phyloP scores from a whole-genome alignment of 805 yeast genomes.

The Starmerella gropengiesseri region DNA sequence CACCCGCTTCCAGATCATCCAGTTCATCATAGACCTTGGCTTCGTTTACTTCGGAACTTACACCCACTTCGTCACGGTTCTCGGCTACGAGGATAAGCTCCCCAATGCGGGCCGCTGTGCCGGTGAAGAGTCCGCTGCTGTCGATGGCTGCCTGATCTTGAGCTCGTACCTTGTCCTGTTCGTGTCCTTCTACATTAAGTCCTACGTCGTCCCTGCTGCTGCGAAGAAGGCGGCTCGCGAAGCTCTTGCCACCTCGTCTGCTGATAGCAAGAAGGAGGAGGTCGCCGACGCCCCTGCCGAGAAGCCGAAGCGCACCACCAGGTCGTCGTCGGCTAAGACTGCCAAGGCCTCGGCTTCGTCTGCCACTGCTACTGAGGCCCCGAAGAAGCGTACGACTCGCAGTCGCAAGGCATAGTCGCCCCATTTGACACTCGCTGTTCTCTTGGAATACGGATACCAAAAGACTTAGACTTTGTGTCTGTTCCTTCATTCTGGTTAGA shows the following conservation, averaged over 20 bases:
- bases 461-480: not conserved
- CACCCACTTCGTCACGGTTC: constrained; percentile 70
- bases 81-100: constrained; percentile 42
- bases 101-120: constrained; percentile 80
- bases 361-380: constrained; percentile 8
- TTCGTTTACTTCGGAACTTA: constrained; percentile 92
- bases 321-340: not conserved
- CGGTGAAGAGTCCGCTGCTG: constrained; percentile 89
- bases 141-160: constrained; percentile 77
- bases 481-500: no score
- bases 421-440: no score
- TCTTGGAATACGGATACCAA: not conserved
- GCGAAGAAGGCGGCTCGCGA: constrained; percentile 18
- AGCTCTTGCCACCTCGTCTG: constrained; percentile 6
- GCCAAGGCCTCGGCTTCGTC: constrained; percentile 1
- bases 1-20: constrained; percentile 88
- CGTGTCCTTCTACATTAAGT: constrained; percentile 83
- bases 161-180: constrained; percentile 81
- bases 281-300: not conserved
- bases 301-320: not conserved
- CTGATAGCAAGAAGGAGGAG: not conserved
- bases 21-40: constrained; percentile 76
- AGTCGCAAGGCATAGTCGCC: constrained; percentile 21
- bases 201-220: constrained; percentile 44
- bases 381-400: constrained; percentile 20